phyloP scores from a whole-genome alignment of 176 grass and related monocot genomes.

The Elymus sibiricus region DNA sequence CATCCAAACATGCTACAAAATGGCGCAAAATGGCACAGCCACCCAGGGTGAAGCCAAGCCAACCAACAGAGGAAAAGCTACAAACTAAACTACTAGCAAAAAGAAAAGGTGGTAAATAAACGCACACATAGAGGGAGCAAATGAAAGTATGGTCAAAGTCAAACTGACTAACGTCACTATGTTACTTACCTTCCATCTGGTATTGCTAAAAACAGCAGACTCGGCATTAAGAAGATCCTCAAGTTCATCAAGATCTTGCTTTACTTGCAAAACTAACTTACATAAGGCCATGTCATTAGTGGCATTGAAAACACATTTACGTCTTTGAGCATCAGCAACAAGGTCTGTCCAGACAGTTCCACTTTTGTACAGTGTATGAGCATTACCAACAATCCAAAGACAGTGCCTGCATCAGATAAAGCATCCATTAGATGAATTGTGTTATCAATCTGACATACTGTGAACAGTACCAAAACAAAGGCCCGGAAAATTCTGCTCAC shows the following conservation, averaged over 20 bases:
- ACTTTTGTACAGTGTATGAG: constrained; percentile 43
- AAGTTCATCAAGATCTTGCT: constrained; percentile 69
- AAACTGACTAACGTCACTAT: background rate
- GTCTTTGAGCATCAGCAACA: constrained; percentile 41
- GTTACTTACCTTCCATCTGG: constrained; percentile 75
- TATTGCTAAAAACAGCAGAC: constrained; percentile 59
- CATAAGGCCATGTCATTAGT: constrained; percentile 32
- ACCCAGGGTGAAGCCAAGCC: background rate
- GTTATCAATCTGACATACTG: background rate
- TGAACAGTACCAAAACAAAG: background rate
- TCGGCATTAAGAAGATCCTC: constrained; percentile 73
- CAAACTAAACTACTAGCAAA: background rate
- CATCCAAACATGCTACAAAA: background rate
- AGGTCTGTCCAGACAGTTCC: constrained; percentile 60
- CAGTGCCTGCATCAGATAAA: constrained; percentile 63
- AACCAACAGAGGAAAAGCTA: background rate
- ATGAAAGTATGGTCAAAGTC: background rate
- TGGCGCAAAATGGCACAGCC: background rate
- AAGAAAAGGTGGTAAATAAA: background rate
- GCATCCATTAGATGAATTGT: background rate
- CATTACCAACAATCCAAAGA: constrained; percentile 83
- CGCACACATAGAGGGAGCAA: background rate
- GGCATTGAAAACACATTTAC: constrained; percentile 45
- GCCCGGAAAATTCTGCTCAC: constrained; percentile 11
- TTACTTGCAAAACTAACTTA: constrained; percentile 60